Evolutionary conservation across 2,329 filamentous ascomycete species (phyloP).

Genomic region (Fusarium sp.): DNA sequence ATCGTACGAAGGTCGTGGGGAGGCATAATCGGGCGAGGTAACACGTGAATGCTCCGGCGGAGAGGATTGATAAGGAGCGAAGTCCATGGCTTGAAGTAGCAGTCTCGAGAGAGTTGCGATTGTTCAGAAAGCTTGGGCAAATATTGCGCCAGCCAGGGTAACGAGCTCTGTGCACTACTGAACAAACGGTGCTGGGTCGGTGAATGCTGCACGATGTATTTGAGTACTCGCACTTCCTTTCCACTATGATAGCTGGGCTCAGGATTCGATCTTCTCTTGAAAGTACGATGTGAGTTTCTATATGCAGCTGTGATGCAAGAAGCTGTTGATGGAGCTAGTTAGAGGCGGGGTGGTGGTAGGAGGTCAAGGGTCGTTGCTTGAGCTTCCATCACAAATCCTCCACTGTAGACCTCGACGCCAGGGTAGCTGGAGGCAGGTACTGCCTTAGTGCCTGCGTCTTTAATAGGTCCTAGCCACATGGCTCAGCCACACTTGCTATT

Average conservation of each 20-base stretch:
- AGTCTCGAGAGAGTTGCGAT: not conserved
- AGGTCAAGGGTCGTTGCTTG: conserved; percentile 16
- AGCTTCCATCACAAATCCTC: conserved; percentile 13
- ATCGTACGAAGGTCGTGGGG: conserved; percentile 66
- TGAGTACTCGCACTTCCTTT: not conserved
- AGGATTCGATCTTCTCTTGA: not conserved
- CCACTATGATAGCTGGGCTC: not conserved
- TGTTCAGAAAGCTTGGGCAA: not conserved
- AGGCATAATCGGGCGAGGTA: conserved; percentile 72
- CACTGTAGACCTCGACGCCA: not conserved
- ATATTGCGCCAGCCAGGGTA: not conserved
- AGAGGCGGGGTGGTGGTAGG: conserved; percentile 29
- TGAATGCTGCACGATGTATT: not conserved
- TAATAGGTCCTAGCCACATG: conserved; percentile 31
- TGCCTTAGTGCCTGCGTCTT: conserved; percentile 1
- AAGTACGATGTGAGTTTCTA: not conserved
- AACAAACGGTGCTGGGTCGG: not conserved
- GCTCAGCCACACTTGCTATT: conserved; percentile 20
- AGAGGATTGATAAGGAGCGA: conserved; percentile 95
- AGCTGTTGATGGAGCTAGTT: not conserved
- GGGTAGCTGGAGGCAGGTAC: not conserved
- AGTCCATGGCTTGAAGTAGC: conserved; percentile 74
- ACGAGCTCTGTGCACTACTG: not conserved
- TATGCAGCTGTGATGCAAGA: not conserved
- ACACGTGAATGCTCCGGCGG: conserved; percentile 86